Evolutionary conservation across 2,329 filamentous ascomycete species (phyloP).

Genomic region (Thyridium curvatum): DNA sequence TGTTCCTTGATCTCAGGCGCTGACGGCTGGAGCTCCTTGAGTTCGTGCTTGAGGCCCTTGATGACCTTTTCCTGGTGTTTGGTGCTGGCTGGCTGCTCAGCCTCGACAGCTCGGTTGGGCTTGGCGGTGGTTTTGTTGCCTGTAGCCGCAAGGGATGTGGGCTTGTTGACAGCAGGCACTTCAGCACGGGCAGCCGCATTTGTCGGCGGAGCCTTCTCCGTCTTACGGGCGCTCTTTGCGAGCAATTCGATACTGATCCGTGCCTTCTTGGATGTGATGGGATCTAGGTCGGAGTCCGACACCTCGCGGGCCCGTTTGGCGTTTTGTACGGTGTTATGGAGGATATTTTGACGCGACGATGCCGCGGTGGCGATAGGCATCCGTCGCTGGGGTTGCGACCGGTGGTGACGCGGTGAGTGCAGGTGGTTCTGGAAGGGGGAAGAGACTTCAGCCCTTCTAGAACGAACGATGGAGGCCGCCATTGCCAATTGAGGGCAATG

Average conservation of each 20-base stretch:
- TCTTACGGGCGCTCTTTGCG: constrained; percentile 5
- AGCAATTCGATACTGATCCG: constrained; percentile 49
- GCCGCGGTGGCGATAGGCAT: too few species aligned
- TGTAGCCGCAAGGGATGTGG: constrained; percentile 6
- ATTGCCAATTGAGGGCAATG: constrained; percentile 12
- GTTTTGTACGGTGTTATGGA: too few species aligned
- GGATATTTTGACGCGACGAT: too few species aligned
- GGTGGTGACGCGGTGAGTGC: constrained; percentile 2
- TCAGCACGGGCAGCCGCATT: constrained; percentile 4
- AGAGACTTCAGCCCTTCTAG: constrained; percentile 12
- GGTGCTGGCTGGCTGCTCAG: constrained; percentile 24
- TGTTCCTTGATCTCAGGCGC: constrained; percentile 46
- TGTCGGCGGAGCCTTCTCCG: too few species aligned
- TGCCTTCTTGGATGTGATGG: constrained; percentile 39
- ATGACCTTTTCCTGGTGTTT: constrained; percentile 52
- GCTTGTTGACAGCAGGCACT: constrained; percentile 3
- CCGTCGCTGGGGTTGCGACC: background rate
- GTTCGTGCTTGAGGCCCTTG: constrained; percentile 57
- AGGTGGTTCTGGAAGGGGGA: constrained; percentile 1
- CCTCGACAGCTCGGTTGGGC: constrained; percentile 7
- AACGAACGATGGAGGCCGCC: constrained; percentile 14
- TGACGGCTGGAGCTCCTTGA: constrained; percentile 48
- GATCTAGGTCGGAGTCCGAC: constrained; percentile 29
- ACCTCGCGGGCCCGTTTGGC: background rate
- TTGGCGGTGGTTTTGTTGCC: constrained; percentile 14